Percentiles rank a stretch among this genome's conserved stretches.
Evolutionary conservation across 768 basidiomycete genomes (phyloP).

Genomic region (Boletus subparvulus): DNA sequence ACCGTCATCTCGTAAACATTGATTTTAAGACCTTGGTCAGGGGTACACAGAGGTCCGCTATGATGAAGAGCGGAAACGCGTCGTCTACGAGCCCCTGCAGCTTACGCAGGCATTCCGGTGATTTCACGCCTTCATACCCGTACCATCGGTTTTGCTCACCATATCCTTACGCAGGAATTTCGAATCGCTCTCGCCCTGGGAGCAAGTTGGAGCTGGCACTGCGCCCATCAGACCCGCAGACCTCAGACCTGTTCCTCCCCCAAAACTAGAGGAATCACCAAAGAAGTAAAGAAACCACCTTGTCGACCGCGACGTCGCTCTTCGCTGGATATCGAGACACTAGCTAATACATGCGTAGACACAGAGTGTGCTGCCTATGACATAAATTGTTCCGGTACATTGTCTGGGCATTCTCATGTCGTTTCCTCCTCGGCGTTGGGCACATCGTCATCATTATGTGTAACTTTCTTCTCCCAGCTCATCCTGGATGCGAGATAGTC

Average conservation of each 20-base stretch:
- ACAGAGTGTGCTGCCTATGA: constrained; percentile 4
- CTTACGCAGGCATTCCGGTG: constrained; percentile 98
- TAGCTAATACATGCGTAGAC: constrained; percentile 12
- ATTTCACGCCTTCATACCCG: constrained; percentile 11
- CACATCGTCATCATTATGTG: constrained; percentile 5
- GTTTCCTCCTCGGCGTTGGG: constrained; percentile 8
- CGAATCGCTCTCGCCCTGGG: constrained; percentile 92
- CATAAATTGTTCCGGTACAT: constrained; percentile 6
- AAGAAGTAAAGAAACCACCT: constrained; percentile 59
- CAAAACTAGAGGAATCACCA: constrained; percentile 69
- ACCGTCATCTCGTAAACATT: background rate
- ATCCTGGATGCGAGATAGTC: constrained; percentile 85
- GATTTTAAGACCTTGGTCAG: constrained; percentile 39
- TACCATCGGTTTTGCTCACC: background rate
- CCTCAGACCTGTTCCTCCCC: constrained; percentile 73
- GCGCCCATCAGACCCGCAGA: constrained; percentile 60
- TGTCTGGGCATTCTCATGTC: constrained; percentile 4
- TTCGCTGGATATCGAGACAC: constrained; percentile 14
- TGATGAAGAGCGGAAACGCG: constrained; percentile 95
- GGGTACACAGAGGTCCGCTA: constrained; percentile 99
- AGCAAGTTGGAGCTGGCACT: constrained; percentile 78
- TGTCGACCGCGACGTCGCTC: background rate
- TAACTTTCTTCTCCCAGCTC: constrained; percentile 63
- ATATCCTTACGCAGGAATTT: constrained; percentile 66
- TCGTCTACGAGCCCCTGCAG: constrained; percentile 96